Conservation (phyloP, 1,139 yeast species). For the Zygosaccharomyces sapae region DNA sequence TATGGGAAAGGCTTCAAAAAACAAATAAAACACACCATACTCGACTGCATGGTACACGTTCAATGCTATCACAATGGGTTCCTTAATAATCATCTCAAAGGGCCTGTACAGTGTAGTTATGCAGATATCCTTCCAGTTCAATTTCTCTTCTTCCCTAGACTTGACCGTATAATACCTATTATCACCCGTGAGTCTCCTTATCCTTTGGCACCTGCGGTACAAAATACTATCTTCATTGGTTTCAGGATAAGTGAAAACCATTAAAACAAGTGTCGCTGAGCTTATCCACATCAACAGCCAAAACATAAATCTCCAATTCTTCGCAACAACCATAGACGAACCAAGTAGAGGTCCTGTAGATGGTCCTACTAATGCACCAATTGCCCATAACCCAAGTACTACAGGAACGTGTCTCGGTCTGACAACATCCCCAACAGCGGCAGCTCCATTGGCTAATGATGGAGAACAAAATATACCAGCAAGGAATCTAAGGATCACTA, state of each 20-base stretch:
- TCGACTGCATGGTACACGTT: conserved; percentile 50
- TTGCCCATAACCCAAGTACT: conserved; percentile 49
- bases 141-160: conserved; percentile 36
- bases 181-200: conserved; percentile 46
- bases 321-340: conserved; percentile 42
- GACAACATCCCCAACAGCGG: conserved; percentile 52
- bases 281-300: conserved; percentile 43
- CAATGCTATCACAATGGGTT: conserved; percentile 47
- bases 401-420: conserved; percentile 41
- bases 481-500: conserved; percentile 49
- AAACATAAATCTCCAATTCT: conserved; percentile 45
- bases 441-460: conserved; percentile 55
- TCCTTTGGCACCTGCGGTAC: conserved; percentile 43
- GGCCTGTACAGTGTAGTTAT: conserved; percentile 50
- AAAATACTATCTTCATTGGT: conserved; percentile 46
- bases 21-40: conserved; percentile 53
- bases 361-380: conserved; percentile 55
- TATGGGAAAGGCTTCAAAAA: conserved; percentile 60
- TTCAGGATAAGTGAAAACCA: conserved; percentile 46
- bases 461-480: conserved; percentile 53
- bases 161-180: conserved; percentile 37
- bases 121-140: conserved; percentile 33
- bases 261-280: conserved; percentile 38
- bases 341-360: conserved; percentile 61
- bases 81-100: conserved; percentile 40